Conservation (phyloP, 1,284 basidiomycete genomes). For the Violaceomyces palustris region DNA sequence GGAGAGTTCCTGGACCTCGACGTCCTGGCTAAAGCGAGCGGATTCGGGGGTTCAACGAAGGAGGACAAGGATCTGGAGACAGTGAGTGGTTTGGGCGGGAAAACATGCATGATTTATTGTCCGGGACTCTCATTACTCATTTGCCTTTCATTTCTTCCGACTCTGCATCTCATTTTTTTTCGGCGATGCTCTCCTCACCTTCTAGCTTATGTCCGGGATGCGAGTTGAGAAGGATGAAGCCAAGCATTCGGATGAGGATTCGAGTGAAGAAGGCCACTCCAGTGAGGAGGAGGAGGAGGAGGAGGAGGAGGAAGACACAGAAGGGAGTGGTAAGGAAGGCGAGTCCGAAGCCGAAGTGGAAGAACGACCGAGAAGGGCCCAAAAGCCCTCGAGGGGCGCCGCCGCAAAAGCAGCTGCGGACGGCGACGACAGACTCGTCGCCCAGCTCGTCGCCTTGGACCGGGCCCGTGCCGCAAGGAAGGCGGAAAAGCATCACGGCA, state of each 20-base stretch:
- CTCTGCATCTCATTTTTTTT: too few relatives aligned
- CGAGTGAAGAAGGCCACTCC: too few relatives aligned
- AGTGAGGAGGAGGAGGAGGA: constrained; percentile 5
- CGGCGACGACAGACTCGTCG: constrained; percentile 22
- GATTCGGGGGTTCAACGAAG: constrained; percentile 32
- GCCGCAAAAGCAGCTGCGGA: constrained; percentile 12
- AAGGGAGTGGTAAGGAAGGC: constrained; percentile 5
- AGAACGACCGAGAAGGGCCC: constrained; percentile 4
- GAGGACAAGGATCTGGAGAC: constrained; percentile 13
- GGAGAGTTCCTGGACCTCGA: too few relatives aligned
- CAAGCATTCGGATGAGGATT: too few relatives aligned
- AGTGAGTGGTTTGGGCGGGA: neutral
- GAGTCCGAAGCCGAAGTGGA: constrained; percentile 3
- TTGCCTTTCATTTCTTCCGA: too few relatives aligned
- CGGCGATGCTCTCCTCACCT: too few relatives aligned
- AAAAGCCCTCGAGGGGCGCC: constrained; percentile 17
- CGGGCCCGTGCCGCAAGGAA: constrained; percentile 25
- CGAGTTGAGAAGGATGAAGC: too few relatives aligned
- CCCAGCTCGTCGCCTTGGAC: constrained; percentile 32
- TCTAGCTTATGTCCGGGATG: too few relatives aligned
- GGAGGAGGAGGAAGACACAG: constrained; percentile 4
- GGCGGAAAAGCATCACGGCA: constrained; percentile 34
- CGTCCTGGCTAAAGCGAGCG: constrained; percentile 41
- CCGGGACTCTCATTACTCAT: too few relatives aligned
- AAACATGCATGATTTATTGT: too few relatives aligned